Evolutionary conservation across 257 asterid genomes (phyloP).

Genomic region (Hygrophila difformis): DNA sequence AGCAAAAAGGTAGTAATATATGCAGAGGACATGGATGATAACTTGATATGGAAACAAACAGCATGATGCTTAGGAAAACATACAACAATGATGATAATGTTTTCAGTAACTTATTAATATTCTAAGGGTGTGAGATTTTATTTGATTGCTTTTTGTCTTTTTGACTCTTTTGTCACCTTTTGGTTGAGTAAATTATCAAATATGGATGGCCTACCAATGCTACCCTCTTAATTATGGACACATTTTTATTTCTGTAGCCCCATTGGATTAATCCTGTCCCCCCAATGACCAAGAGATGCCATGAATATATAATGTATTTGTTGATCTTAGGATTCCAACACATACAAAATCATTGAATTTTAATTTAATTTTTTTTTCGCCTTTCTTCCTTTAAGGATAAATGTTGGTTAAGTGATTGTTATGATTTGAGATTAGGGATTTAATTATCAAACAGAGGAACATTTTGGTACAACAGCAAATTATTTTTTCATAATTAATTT

Average conservation of each 20-base stretch:
- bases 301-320: no score
- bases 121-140: constrained; percentile 22
- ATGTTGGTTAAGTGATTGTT: no score
- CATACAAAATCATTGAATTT: no score
- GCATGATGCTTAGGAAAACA: neutral
- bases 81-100: constrained; percentile 20
- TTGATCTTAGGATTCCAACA: no score
- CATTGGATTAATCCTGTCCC: no score
- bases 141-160: constrained; percentile 19
- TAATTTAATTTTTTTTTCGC: no score
- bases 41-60: constrained; percentile 9
- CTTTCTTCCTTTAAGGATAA: no score
- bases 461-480: no score
- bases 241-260: no score
- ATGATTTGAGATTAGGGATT: no score
- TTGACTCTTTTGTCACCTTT: constrained; percentile 16
- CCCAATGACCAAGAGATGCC: no score
- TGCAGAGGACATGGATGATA: constrained; percentile 18
- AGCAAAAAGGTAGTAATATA: constrained; percentile 7
- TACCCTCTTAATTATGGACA: constrained; percentile 10
- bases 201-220: constrained; percentile 12
- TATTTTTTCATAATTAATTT: constrained; percentile 7
- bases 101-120: constrained; percentile 17
- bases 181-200: constrained; percentile 15
- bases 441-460: no score